Evolutionary conservation across 805 yeast genomes (phyloP), one percentile per base, ranked within the genome.

Genomic region (Pichia paraexigua): DNA sequence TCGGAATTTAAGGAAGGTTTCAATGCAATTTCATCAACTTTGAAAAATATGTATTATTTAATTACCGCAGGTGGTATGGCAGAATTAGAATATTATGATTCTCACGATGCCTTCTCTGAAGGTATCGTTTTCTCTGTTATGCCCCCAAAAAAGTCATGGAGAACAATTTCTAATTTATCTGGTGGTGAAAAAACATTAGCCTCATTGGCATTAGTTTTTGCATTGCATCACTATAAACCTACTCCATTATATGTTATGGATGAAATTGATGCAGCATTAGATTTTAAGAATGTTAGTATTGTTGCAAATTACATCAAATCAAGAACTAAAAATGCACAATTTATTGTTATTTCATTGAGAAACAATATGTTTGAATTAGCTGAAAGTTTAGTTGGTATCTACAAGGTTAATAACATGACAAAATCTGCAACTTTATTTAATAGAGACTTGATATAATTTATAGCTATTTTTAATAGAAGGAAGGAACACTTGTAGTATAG

Each of bases 11-110:
- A 90, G 95, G 80, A 79, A 55, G 99, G 99, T 0, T 94, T 95
- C 71, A 79, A 83, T 57, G 76, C 82, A 21, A 94, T 94, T 28
- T 89, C 97, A 1, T 73, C 82, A 64, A 87, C 96, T 8, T 76
- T 94, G 57, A 94, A 92, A 65, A 97, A 89, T 61, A 91, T 94
- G 98, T 94, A 94, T 62, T 95, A 91, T 63, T 87, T 94, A 95
- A 94, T 94, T 54, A 94, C 99, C 1, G 90, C 92, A 95, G 99
- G 99, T 27, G 99, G 99, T 35, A 94, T 92, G 71, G 99, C 99
- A 0, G 99, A 94, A 66, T 74, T 94, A 37, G 99, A 94, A 66
- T 75, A 92, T 44, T 97, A 90, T 20, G 99, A 94, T 63, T 85
- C 95, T 54, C 76, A 92, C 63, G 98, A 94, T 68, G 99, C 99